phyloP scores from a whole-genome alignment of 2,329 filamentous ascomycete genomes.

The Xylariaceae sp. region DNA sequence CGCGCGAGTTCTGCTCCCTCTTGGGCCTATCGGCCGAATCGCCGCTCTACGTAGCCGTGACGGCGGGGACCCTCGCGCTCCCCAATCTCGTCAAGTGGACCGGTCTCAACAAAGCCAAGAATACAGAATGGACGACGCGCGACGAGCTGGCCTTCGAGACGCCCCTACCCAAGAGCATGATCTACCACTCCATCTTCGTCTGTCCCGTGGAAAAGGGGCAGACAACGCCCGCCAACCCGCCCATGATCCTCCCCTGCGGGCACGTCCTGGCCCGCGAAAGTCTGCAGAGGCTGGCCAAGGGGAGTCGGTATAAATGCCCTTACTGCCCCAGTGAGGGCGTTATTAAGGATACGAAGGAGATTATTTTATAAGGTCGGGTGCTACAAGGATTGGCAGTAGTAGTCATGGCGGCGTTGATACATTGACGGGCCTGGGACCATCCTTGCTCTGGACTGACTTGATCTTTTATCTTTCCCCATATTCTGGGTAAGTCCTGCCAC shows the following conservation, averaged over 20 bases:
- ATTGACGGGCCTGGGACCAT: too few relatives aligned
- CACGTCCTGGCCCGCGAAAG: constrained; percentile 89
- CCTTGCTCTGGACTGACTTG: too few relatives aligned
- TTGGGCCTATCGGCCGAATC: constrained; percentile 87
- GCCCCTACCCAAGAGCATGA: constrained; percentile 54
- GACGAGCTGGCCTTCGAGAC: constrained; percentile 83
- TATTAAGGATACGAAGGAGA: constrained; percentile 69
- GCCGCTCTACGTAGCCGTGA: constrained; percentile 87
- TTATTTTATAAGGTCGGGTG: constrained; percentile 53
- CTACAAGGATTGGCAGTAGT: background rate
- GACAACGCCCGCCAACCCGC: constrained; percentile 85
- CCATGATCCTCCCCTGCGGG: constrained; percentile 94
- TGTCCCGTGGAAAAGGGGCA: constrained; percentile 97
- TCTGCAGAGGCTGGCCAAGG: constrained; percentile 74
- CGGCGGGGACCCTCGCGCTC: constrained; percentile 86
- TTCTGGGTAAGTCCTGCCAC: too few relatives aligned
- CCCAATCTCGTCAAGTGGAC: constrained; percentile 87
- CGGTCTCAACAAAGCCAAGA: constrained; percentile 79
- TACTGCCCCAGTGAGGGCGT: constrained; percentile 88
- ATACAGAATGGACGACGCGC: constrained; percentile 90
- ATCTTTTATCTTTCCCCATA: too few relatives aligned
- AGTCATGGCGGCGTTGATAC: too few relatives aligned
- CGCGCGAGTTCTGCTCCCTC: constrained; percentile 88
- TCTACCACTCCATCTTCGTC: constrained; percentile 95
- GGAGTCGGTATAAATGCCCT: constrained; percentile 83